Conservation (phyloP, 2,329 filamentous ascomycete species). For the Fusarium guadeloupense region DNA sequence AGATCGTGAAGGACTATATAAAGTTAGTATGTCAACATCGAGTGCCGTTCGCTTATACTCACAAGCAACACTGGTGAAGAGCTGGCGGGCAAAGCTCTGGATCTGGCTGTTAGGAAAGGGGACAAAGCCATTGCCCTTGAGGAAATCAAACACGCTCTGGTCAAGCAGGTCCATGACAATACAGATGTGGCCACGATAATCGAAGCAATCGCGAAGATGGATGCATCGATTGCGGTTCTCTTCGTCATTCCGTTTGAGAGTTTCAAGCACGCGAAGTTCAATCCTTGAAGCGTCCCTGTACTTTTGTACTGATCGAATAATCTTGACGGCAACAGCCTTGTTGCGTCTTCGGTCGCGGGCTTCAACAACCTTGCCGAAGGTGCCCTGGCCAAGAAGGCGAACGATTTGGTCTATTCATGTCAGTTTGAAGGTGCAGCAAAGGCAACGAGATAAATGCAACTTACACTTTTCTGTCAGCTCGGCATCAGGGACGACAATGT, state of each 20-base stretch:
- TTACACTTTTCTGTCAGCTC: slow-evolving; percentile 89
- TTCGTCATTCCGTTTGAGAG: slow-evolving; percentile 88
- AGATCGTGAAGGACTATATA: slow-evolving; percentile 87
- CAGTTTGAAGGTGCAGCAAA: not conserved
- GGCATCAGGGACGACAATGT: slow-evolving; percentile 88
- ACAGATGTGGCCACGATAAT: slow-evolving; percentile 97
- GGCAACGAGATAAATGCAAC: slow-evolving; percentile 48
- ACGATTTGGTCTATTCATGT: slow-evolving; percentile 78
- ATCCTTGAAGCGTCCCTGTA: slow-evolving; percentile 97
- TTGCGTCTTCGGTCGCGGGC: slow-evolving; percentile 82
- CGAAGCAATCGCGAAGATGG: slow-evolving; percentile 94
- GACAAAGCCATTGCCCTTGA: slow-evolving; percentile 94
- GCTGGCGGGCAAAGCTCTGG: slow-evolving; percentile 92
- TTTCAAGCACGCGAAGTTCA: slow-evolving; percentile 91
- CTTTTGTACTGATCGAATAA: slow-evolving; percentile 97
- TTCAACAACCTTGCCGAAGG: slow-evolving; percentile 97
- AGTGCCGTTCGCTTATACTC: slow-evolving; percentile 53
- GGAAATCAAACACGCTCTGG: slow-evolving; percentile 97
- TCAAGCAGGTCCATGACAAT: slow-evolving; percentile 81
- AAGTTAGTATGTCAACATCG: slow-evolving; percentile 22
- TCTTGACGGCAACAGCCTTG: slow-evolving; percentile 91
- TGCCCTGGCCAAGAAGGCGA: slow-evolving; percentile 92
- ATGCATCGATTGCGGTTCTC: slow-evolving; percentile 96
- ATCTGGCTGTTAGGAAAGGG: slow-evolving; percentile 99
- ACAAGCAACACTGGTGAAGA: slow-evolving; percentile 99